Evolutionary conservation across 2,329 filamentous ascomycete genomes (phyloP).

Genomic region (Trichoderma sp.): DNA sequence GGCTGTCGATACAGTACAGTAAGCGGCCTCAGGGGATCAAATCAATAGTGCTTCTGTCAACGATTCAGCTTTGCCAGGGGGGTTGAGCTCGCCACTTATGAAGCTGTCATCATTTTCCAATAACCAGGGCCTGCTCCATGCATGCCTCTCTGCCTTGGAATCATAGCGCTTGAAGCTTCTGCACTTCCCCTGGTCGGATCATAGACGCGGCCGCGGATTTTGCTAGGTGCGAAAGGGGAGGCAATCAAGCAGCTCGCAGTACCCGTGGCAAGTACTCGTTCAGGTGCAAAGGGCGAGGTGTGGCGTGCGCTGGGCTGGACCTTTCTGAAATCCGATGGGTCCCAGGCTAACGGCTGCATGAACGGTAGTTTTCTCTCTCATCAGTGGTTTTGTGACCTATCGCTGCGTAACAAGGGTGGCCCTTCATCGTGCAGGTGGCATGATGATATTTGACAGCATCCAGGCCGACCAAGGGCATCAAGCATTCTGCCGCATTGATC

Average conservation of each 20-base stretch:
- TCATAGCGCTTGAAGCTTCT: constrained; percentile 9
- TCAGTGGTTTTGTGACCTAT: neutral
- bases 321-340: neutral
- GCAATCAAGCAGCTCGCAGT: neutral
- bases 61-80: constrained; percentile 12
- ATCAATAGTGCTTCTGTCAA: constrained; percentile 1
- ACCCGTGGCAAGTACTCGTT: neutral
- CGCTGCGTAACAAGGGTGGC: neutral
- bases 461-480: neutral
- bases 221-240: neutral
- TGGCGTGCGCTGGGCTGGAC: neutral
- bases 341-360: neutral
- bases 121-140: neutral
- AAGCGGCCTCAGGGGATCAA: constrained; percentile 1
- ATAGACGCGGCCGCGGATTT: neutral
- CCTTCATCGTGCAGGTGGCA: neutral
- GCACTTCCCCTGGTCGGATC: neutral
- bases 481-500: neutral
- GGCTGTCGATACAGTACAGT: neutral
- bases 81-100: neutral
- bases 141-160: neutral
- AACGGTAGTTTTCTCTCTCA: neutral
- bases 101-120: neutral
- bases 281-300: neutral
- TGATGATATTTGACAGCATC: neutral